These are phyloP conservation scores for Microthyrium microscopicum DNA, from an alignment of 2,329 filamentous ascomycete genomes.

Conservation along the genomic window DNA sequence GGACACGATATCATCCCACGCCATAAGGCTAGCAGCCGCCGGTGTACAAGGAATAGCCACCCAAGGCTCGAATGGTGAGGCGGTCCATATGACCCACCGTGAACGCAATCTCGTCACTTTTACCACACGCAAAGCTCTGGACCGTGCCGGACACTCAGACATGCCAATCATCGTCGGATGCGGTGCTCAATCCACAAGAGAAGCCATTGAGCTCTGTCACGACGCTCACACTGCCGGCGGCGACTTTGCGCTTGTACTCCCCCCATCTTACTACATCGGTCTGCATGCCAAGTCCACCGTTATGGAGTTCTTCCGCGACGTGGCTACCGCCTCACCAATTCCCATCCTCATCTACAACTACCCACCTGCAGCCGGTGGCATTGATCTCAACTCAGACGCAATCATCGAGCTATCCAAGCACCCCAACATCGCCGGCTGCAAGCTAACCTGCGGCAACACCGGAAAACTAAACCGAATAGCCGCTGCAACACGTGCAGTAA, in stretches of 20 bases:
- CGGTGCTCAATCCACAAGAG: slow-evolving; percentile 55
- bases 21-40: slow-evolving; percentile 52
- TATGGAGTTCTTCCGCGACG: slow-evolving; percentile 47
- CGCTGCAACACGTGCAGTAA: slow-evolving; percentile 30
- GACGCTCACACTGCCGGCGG: slow-evolving; percentile 54
- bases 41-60: slow-evolving; percentile 60
- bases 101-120: slow-evolving; percentile 54
- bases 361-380: slow-evolving; percentile 44
- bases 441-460: slow-evolving; percentile 55
- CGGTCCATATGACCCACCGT: slow-evolving; percentile 55
- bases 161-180: slow-evolving; percentile 64
- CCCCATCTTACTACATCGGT: slow-evolving; percentile 58
- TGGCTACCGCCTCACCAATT: slow-evolving; percentile 45
- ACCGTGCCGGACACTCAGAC: slow-evolving; percentile 45
- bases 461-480: slow-evolving; percentile 47
- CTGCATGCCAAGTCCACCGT: slow-evolving; percentile 45
- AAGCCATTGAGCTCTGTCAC: slow-evolving; percentile 51
- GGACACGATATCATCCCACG: slow-evolving; percentile 25
- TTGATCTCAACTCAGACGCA: slow-evolving; percentile 47
- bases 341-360: slow-evolving; percentile 56
- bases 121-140: slow-evolving; percentile 52
- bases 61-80: slow-evolving; percentile 71
- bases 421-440: slow-evolving; percentile 51
- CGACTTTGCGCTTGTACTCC: slow-evolving; percentile 60
- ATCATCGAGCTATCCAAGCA: slow-evolving; percentile 44